Evolutionary conservation across 106 monocot species (phyloP), one percentile per base, ranked within the genome.

Genomic region (Acorus calamus): DNA sequence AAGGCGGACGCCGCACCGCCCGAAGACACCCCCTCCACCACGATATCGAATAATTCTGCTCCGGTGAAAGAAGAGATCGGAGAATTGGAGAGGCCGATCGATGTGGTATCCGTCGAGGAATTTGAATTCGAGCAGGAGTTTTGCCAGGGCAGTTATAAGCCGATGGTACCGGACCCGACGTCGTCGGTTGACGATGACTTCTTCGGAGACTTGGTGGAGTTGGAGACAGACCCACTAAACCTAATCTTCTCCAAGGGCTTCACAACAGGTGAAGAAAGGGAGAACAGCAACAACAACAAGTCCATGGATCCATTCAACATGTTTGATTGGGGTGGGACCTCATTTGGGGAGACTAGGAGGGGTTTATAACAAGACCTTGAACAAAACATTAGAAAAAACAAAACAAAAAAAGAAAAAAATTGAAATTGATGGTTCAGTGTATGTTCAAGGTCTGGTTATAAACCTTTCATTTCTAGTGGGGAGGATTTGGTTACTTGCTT

Each of bases 171-270:
- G 3, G 81, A 82, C 2, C 57, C 72, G 4, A 45, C 41, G 53
- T 69, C 78, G 3, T 42, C 74, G 28, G 28, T 1, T 1, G 28
- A 28, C 4, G 76, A 80, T 10, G 83, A 83, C 47, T 80, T 87
- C 66, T 80, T 87, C 48, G 79, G 77, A 2, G 80, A 78, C 56
- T 62, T 87, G 45, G 80, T 74, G 3, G 88, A 84, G 61, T 13
- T 86, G 53, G 86, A 86, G 8, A 14, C 75, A 43, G 86, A 81
- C 12, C 81, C 81, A 6, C 70, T 76, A 63, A 73, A 62, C 49
- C 69, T 76, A 41, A 69, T 76, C 47, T 79, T 86, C 76, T 73
- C 81, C 10, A 81, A 72, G 67, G 78, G 62, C 44, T 56, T 69
- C 10, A 44, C 62, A 63, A 58, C 66, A 7, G 74, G 56, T 62